These are phyloP conservation scores for Pseudonectria foliicola DNA, from an alignment of 2,329 filamentous ascomycete species.

Conservation along the genomic window DNA sequence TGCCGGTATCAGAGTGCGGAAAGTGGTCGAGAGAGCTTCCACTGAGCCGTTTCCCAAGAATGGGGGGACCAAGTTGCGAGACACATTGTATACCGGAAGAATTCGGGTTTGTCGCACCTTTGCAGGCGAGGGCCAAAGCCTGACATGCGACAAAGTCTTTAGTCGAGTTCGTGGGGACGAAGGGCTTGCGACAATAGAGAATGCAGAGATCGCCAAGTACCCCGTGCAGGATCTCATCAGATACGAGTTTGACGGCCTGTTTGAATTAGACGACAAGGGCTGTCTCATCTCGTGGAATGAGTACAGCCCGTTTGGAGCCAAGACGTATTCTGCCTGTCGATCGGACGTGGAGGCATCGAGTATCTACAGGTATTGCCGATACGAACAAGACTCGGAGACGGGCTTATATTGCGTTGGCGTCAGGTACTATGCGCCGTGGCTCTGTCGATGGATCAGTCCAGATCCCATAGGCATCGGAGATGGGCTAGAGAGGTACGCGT, in stretches of 20 bases:
- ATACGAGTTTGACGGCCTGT: no score
- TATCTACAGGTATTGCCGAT: not conserved
- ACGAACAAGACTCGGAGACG: slow-evolving; percentile 1
- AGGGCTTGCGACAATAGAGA: no score
- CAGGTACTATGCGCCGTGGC: slow-evolving; percentile 2
- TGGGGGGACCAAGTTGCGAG: slow-evolving; percentile 1
- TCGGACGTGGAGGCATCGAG: not conserved
- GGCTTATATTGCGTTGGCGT: slow-evolving; percentile 1
- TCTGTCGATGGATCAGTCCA: no score
- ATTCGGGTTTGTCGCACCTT: slow-evolving; percentile 2
- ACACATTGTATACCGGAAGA: slow-evolving; percentile 2
- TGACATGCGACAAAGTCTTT: no score
- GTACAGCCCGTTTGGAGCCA: slow-evolving; percentile 1
- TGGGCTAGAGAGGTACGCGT: no score
- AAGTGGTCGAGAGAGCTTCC: slow-evolving; percentile 4
- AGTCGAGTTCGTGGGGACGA: no score
- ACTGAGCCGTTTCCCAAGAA: no score
- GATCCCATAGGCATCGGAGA: no score
- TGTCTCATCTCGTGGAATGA: slow-evolving; percentile 5
- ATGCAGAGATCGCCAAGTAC: no score
- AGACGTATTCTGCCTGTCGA: not conserved
- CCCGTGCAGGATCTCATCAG: no score
- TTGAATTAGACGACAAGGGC: slow-evolving; percentile 1
- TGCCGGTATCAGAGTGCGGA: slow-evolving; percentile 3
- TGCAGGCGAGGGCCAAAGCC: no score